These are phyloP conservation scores for Corylus americana DNA, from an alignment of 306 rosid genomes.

Conservation along the genomic window DNA sequence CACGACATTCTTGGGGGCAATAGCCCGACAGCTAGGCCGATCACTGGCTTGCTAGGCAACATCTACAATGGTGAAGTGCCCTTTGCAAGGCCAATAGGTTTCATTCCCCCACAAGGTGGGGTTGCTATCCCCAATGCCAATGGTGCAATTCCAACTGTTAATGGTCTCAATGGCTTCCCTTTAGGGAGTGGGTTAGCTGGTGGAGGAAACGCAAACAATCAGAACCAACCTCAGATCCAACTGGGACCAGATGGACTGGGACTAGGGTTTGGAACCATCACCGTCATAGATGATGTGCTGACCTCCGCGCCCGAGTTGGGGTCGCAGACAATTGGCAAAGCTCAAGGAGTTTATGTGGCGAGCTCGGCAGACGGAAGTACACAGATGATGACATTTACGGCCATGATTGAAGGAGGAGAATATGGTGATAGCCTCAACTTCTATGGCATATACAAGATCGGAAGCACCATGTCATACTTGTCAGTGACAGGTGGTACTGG, in stretches of 20 bases:
- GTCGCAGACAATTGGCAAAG: constrained; percentile 67
- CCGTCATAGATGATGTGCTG: constrained; percentile 70
- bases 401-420: constrained; percentile 88
- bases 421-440: constrained; percentile 83
- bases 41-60: constrained; percentile 77
- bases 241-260: constrained; percentile 72
- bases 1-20: constrained; percentile 87
- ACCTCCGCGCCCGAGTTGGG: constrained; percentile 74
- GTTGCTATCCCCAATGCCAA: constrained; percentile 85
- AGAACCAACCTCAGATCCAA: constrained; percentile 44
- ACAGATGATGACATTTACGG: constrained; percentile 90
- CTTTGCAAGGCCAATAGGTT: constrained; percentile 72
- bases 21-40: constrained; percentile 78
- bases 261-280: constrained; percentile 84
- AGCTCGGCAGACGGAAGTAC: constrained; percentile 74
- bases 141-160: constrained; percentile 77
- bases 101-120: constrained; percentile 58
- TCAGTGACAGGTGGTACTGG: constrained; percentile 87
- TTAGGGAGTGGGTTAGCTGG: constrained; percentile 81
- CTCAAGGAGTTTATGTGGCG: constrained; percentile 85
- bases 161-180: constrained; percentile 78
- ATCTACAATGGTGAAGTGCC: constrained; percentile 88
- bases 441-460: constrained; percentile 71
- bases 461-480: constrained; percentile 70
- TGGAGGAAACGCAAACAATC: constrained; percentile 43